Evolutionary conservation across 768 basidiomycete species (phyloP).

Genomic region (Heimioporus sp.): DNA sequence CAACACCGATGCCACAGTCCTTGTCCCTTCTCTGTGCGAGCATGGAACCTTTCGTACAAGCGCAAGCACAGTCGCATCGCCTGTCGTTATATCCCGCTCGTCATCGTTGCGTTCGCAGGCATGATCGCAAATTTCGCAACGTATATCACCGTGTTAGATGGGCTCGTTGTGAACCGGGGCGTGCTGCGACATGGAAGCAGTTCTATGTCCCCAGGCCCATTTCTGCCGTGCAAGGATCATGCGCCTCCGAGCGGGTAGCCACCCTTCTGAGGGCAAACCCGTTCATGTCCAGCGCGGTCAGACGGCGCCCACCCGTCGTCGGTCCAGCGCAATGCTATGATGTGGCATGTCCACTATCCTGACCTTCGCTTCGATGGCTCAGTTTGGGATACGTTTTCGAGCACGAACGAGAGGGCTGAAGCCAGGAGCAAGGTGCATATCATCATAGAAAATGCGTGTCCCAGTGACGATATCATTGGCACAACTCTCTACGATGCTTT

Average conservation of each 20-base stretch:
- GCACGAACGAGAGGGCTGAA: no score
- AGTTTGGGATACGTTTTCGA: conserved; percentile 31
- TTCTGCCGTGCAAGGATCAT: no score
- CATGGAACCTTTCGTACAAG: no score
- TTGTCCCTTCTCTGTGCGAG: no score
- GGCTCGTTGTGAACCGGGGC: conserved; percentile 31
- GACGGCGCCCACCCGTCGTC: conserved; percentile 47
- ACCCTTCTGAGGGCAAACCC: conserved; percentile 25
- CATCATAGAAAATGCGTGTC: no score
- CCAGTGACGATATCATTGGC: no score
- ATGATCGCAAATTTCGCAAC: conserved; percentile 51
- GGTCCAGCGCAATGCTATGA: conserved; percentile 44
- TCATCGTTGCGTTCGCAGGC: conserved; percentile 9
- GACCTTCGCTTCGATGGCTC: conserved; percentile 45
- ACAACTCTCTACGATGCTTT: no score
- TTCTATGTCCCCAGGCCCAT: no score
- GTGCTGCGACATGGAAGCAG: conserved; percentile 17
- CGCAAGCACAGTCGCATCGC: no score
- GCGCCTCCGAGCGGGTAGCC: no score
- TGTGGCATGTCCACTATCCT: conserved; percentile 41
- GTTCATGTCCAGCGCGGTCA: conserved; percentile 32
- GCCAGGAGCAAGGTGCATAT: no score
- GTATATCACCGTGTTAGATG: conserved; percentile 36
- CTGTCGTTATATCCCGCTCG: not conserved
- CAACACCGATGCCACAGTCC: no score